Evolutionary conservation across 345 rosid species (phyloP).

Genomic region (Moringa oleifera): DNA sequence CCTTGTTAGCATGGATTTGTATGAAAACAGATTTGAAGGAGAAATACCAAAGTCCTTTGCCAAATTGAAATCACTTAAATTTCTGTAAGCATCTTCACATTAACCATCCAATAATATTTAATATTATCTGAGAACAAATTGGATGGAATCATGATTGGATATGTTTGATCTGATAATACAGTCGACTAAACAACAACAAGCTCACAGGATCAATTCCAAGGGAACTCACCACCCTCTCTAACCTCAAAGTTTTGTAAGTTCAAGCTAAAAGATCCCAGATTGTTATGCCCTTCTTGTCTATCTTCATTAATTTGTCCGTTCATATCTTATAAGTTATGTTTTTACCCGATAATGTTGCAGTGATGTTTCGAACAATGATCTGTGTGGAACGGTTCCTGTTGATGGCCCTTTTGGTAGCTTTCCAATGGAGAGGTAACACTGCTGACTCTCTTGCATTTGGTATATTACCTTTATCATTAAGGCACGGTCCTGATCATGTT

Average conservation of each 20-base stretch:
- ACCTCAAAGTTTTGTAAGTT: conserved; percentile 66
- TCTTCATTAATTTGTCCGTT: background rate
- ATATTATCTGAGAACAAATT: no score
- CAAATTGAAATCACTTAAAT: conserved; percentile 57
- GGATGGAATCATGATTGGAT: background rate
- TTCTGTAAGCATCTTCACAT: conserved; percentile 42
- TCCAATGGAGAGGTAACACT: conserved; percentile 47
- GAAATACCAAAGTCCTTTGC: conserved; percentile 55
- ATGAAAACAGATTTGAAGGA: conserved; percentile 49
- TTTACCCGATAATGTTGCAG: conserved; percentile 29
- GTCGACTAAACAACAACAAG: conserved; percentile 66
- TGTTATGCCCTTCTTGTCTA: background rate
- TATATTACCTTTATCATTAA: background rate
- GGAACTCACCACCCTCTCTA: conserved; percentile 46
- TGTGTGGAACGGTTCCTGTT: conserved; percentile 69
- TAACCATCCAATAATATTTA: background rate
- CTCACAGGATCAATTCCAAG: conserved; percentile 59
- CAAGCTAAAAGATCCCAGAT: conserved; percentile 1
- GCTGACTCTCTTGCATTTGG: background rate
- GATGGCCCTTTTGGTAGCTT: conserved; percentile 63
- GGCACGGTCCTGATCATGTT: background rate
- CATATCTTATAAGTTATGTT: background rate
- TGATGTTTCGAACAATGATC: conserved; percentile 61
- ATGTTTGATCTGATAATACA: conserved; percentile 18
- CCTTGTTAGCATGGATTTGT: conserved; percentile 61